Base-by-base conservation (phyloP, 495 filamentous ascomycete genomes). In the Talaromyces stipitatus region DNA sequence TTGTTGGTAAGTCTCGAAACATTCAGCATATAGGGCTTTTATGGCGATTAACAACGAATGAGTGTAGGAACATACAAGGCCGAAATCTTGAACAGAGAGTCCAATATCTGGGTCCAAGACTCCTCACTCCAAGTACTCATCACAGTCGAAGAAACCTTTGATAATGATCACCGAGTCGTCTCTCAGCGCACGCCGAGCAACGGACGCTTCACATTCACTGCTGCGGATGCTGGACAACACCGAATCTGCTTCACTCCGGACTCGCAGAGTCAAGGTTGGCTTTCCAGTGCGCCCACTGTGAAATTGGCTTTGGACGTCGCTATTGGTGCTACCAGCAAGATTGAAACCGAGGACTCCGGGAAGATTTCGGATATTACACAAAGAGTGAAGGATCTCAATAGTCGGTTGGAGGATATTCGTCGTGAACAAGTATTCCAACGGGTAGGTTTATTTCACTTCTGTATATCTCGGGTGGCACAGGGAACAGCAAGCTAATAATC, bases 101-200 rank as follows among this genome's bases (percentile, higher is more conserved):
- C 70, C 50, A 81, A 80, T 61, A 67, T 75, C 50, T 97, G 85
- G 79, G 62, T 72, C 20, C 75, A 85, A 54, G 86, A 92, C 71
- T 81, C 85, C 60, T 81, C 81, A 64, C 76, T 97, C 60, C 85
- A 79, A 69, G 83, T 98, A 62, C 86, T 84, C 71, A 94, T 97
- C 66, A 92, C 89, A 16, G 94, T 98, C 56, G 91, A 95, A 61
- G 95, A 98, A 77, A 81, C 86, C 66, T 98, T 98, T 72, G 94
- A 97, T 83, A 94, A 96, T 73, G 89, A 97, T 78, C 94, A 98
- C 81, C 89, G 90, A 58, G 85, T 98, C 47, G 89, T 97, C 51
- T 87, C 85, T 59, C 91, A 95, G 73, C 85, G 86, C 61, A 91
- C 91, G 61, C 73, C 80, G 38, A 66, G 82, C 56, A 74, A 82